phyloP scores from a whole-genome alignment of 306 rosid genomes.

The Malus sylvestris region DNA sequence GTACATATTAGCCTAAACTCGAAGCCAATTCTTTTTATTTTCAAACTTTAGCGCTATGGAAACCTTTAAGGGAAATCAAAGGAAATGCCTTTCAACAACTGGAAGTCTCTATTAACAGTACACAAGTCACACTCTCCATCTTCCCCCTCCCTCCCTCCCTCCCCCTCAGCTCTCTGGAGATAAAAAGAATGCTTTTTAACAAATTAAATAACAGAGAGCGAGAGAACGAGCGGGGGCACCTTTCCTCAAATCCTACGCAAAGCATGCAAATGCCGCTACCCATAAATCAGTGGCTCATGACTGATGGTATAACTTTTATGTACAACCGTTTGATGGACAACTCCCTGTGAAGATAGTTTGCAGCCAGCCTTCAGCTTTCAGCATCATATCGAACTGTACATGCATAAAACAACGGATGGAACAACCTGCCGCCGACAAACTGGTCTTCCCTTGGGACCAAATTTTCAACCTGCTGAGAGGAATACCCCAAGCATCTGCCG shows the following conservation, averaged over 20 bases:
- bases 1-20: not conserved
- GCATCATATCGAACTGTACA: slow-evolving; percentile 30
- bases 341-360: not conserved
- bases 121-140: not conserved
- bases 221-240: not conserved
- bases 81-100: not conserved
- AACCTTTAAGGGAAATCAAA: not conserved
- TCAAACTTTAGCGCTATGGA: not conserved
- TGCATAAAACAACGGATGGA: not conserved
- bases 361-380: slow-evolving; percentile 3
- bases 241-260: not conserved
- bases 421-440: slow-evolving; percentile 5
- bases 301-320: slow-evolving; percentile 16
- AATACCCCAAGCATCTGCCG: slow-evolving; percentile 3
- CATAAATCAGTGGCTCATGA: slow-evolving; percentile 11
- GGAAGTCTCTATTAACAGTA: not conserved
- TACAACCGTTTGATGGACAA: slow-evolving; percentile 14
- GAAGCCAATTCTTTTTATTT: not conserved
- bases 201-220: not conserved
- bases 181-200: not conserved
- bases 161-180: not conserved
- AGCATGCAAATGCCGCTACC: slow-evolving; percentile 7
- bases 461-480: slow-evolving; percentile 1
- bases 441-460: slow-evolving; percentile 8
- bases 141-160: not conserved